Evolutionary conservation across 768 basidiomycete genomes (phyloP), one percentile per base, ranked within the genome.

Genomic region (Asterophora parasitica): DNA sequence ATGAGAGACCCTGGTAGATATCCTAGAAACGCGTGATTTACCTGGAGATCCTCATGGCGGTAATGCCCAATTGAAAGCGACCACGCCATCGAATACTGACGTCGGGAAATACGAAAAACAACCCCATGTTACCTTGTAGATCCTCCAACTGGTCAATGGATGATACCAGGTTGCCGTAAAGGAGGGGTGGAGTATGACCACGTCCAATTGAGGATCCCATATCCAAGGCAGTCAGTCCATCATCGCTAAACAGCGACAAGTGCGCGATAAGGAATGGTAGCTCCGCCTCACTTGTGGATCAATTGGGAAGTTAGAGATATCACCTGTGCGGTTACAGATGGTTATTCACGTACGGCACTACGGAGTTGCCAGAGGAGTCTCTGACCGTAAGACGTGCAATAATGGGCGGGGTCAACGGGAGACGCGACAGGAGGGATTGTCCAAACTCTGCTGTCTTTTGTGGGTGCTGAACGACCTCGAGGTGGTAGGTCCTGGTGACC

Each of bases 41-140:
- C 92, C 79, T 81, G 57, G 83, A 83, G 58, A 89, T 78, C 60
- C 79, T 77, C 65, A 89, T 72, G 43, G 94, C 73, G 42, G 78
- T 82, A 46, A 92, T 75, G 43, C 82, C 79, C 46, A 94, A 73
- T 59, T 81, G 79, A 68, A 84, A 96, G 13, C 74, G 77, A 7
- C 92, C 92, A 19, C 79, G 74, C 71, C 78, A 78, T 13, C 89
- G 79, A 48, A 95, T 81, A 62, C 89, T 91, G 58, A 90, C 89
- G 65, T 96, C 92, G 6, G 92, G 85, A 59, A 94, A 96, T 45
- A 92, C 67, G 58, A 96, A 93, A 65, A 88, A 93, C 37, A 89
- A 71, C n/a, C 92, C 87, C 58, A 75, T 73, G 42, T 84, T 81
- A 48, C 89, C 89, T 62, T 88, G 81, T 32, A 87, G 74, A 63